Evolutionary conservation across 441 rosid genomes (phyloP), one percentile per base, ranked within the genome.

Genomic region (Croton setiger): DNA sequence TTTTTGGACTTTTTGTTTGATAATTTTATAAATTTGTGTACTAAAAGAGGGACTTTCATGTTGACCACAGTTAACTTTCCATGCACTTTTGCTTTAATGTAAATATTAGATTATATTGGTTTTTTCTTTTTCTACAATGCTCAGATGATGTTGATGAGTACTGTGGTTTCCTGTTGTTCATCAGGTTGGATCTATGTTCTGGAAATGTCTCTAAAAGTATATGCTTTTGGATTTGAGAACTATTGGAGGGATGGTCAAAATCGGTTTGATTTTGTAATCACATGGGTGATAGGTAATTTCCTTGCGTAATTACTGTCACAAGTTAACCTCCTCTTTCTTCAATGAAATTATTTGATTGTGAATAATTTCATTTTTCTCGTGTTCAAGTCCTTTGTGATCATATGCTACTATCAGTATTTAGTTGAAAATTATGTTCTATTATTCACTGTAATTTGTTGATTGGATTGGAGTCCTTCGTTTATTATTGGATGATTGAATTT

Each of bases 161-260:
- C 74, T 68, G 72, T 23, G 56, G 45, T 60, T 78, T 55, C 54
- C 65, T 70, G 66, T 60, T 65, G 61, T 63, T 59, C 64, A 64
- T 73, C 93, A 95, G 99, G 98, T 60, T 95, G 99, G 99, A 82
- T 95, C 74, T 95, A 95, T 76, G 90, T 95, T 61, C 70, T 95
- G 81, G 98, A 95, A 88, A 95, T 92, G 99, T 92, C 91, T 66
- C 80, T 95, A 62, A 95, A 95, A 79, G 78, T 92, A 60, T 95
- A 89, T 79, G 75, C 99, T 36, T 89, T 70, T 57, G 98, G 99
- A 73, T 95, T 95, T 58, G 83, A 74, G 75, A 95, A 95, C 76
- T 95, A 92, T 67, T 95, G 98, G 99, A 90, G 91, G 76, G 98
- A 92, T 74, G 97, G 98, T 73, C 92, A 91, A 81, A 95, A 95